phyloP scores from a whole-genome alignment of 2,329 filamentous ascomycete species.

The Beauveria sp. region DNA sequence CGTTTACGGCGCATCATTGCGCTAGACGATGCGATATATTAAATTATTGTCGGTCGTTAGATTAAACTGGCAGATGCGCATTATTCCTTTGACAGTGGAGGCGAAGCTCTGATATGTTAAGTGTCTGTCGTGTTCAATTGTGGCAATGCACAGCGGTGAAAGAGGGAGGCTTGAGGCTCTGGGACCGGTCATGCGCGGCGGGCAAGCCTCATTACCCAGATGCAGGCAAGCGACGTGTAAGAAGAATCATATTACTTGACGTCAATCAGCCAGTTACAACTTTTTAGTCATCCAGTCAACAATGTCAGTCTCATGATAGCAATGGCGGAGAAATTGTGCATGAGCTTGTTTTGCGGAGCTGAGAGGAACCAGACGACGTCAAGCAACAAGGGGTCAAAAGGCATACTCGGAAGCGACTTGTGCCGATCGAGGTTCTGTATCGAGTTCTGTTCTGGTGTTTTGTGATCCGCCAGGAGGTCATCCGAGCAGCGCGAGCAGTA shows the following conservation, averaged over 20 bases:
- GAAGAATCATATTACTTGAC: too few species aligned
- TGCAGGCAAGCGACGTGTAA: neutral
- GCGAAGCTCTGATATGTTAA: too few species aligned
- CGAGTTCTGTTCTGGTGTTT: neutral
- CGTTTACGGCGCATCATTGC: neutral
- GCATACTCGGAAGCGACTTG: neutral
- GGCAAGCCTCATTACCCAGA: neutral
- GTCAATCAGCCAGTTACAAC: neutral
- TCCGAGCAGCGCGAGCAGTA: neutral
- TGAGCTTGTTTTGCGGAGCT: slow-evolving; percentile 9
- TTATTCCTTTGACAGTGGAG: neutral
- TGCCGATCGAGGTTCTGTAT: slow-evolving; percentile 6
- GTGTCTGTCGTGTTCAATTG: neutral
- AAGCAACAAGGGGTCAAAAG: neutral
- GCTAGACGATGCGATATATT: neutral
- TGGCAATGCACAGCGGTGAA: neutral
- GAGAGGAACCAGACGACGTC: neutral
- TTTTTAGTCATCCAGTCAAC: too few species aligned
- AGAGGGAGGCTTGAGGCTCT: neutral
- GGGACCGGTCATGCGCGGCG: neutral
- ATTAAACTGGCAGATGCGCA: neutral
- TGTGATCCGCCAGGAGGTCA: neutral
- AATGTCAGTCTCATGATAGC: neutral
- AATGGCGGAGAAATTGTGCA: neutral
- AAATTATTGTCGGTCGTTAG: too few species aligned